Percentiles rank a stretch among this genome's conserved stretches.
Evolutionary conservation across 2,329 filamentous ascomycete species (phyloP).

Genomic region (Monilinia fructigena): DNA sequence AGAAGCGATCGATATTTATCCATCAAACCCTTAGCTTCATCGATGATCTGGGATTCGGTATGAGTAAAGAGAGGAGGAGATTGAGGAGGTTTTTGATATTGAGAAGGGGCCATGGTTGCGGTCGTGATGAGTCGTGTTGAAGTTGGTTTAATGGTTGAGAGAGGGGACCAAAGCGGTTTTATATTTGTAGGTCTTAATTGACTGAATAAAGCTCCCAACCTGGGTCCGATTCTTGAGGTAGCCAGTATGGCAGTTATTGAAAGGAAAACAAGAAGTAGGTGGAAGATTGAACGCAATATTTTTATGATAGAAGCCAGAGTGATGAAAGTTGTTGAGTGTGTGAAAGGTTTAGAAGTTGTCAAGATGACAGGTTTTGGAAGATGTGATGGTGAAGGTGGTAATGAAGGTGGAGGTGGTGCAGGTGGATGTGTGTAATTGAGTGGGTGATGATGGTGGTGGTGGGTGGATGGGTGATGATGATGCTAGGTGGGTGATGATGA

Average conservation of each 20-base stretch:
- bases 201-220: constrained; percentile 57
- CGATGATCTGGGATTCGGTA: constrained; percentile 66
- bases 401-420: too few relatives aligned
- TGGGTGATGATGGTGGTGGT: too few relatives aligned
- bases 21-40: constrained; percentile 65
- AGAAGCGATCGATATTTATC: constrained; percentile 57
- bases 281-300: constrained; percentile 45
- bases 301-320: constrained; percentile 26
- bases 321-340: background rate
- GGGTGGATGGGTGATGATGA: too few relatives aligned
- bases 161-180: constrained; percentile 20
- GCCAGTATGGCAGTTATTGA: constrained; percentile 63
- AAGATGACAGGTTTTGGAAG: too few relatives aligned
- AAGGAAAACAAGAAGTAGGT: constrained; percentile 57
- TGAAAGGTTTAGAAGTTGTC: too few relatives aligned
- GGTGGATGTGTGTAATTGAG: too few relatives aligned
- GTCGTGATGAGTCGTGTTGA: constrained; percentile 42
- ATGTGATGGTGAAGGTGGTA: too few relatives aligned
- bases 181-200: constrained; percentile 48
- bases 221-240: constrained; percentile 47
- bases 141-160: constrained; percentile 11
- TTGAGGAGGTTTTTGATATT: constrained; percentile 74
- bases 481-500: too few relatives aligned
- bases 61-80: constrained; percentile 74
- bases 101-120: constrained; percentile 62